These are phyloP conservation scores for Agastache rugosa DNA, from an alignment of 257 asterid genomes.

Conservation along the genomic window DNA sequence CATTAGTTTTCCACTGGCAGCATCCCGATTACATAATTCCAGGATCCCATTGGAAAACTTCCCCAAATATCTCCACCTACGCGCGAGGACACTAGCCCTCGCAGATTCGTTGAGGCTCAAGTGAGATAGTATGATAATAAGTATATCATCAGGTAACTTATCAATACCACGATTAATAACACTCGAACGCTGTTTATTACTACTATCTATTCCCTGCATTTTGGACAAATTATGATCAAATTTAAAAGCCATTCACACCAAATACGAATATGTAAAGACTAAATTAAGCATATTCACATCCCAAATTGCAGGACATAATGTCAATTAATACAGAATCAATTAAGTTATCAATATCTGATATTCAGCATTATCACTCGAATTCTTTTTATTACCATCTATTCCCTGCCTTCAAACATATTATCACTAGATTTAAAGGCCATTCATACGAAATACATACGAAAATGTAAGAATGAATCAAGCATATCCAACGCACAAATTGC, in stretches of 20 bases:
- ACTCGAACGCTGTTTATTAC: not conserved
- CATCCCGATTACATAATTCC: too few species aligned
- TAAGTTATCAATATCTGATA: too few species aligned
- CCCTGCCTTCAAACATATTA: too few species aligned
- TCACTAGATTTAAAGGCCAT: too few species aligned
- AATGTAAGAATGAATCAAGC: too few species aligned
- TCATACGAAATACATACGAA: too few species aligned
- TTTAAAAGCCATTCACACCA: not conserved
- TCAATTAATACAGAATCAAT: too few species aligned
- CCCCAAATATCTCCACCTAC: constrained; percentile 23
- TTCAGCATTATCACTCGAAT: too few species aligned
- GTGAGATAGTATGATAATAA: constrained; percentile 16
- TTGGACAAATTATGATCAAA: not conserved
- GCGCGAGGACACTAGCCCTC: constrained; percentile 19
- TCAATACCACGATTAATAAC: not conserved
- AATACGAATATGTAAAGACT: not conserved
- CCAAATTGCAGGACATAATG: too few species aligned
- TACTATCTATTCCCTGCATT: not conserved
- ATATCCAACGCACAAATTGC: too few species aligned
- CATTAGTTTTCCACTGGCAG: not conserved
- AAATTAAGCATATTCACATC: too few species aligned
- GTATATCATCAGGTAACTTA: constrained; percentile 20
- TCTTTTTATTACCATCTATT: too few species aligned
- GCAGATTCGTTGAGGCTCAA: constrained; percentile 18
- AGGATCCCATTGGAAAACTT: not conserved